Conservation (phyloP, 352 stramenopile genomes). For the Salisapilia sapeloensis region DNA sequence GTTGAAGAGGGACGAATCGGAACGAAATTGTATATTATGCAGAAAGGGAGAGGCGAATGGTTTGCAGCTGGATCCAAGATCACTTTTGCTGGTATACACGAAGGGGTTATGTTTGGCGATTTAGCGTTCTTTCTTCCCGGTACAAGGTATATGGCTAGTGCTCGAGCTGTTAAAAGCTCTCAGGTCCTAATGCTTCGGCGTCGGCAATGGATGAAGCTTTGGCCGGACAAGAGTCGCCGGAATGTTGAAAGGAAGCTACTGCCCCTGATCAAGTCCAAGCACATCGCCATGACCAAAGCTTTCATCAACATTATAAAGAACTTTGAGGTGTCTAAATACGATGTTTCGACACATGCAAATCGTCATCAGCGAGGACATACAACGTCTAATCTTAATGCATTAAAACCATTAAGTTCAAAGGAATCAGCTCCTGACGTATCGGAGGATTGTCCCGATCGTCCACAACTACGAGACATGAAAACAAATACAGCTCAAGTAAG, state of each 20-base stretch:
- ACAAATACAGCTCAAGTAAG: no score
- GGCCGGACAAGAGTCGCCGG: slow-evolving; percentile 3
- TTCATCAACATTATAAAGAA: slow-evolving; percentile 15
- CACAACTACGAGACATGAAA: no score
- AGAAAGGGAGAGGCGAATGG: slow-evolving; percentile 5
- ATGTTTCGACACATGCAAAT: no score
- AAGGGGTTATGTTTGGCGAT: slow-evolving; percentile 8
- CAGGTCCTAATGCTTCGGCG: slow-evolving; percentile 6
- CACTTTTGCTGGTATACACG: slow-evolving; percentile 6
- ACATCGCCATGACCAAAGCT: slow-evolving; percentile 2
- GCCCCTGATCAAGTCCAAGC: slow-evolving; percentile 7
- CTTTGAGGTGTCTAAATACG: slow-evolving; percentile 5
- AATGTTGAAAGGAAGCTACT: slow-evolving; percentile 9
- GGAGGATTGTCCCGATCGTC: no score
- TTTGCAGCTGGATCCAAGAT: slow-evolving; percentile 6
- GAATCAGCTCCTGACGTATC: no score
- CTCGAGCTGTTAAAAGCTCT: slow-evolving; percentile 6
- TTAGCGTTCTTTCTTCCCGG: slow-evolving; percentile 8
- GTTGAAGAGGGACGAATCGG: slow-evolving; percentile 6
- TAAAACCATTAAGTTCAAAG: no score
- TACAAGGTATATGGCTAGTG: slow-evolving; percentile 4
- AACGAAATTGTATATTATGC: slow-evolving; percentile 7
- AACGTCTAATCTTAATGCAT: no score
- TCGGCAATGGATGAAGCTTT: slow-evolving; percentile 5
- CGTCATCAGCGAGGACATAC: no score